Percentiles rank a stretch among this genome's conserved stretches.
Conservation (phyloP, 345 rosid species). For the Acer campestre region DNA sequence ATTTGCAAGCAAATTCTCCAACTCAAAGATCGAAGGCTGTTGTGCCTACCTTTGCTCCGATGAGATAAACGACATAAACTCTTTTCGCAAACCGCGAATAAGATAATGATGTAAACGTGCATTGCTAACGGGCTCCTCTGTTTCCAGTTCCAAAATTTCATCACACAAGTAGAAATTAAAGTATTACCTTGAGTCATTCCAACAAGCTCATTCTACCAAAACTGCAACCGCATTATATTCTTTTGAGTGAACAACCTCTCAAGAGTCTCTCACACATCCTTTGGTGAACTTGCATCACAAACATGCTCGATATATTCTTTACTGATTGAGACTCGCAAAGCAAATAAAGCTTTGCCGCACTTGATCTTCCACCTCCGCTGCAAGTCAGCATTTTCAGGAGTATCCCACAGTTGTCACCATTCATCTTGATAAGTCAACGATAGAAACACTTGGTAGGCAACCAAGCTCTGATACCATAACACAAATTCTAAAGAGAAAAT, state of each 20-base stretch:
- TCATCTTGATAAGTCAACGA: no score
- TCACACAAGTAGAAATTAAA: constrained; percentile 10
- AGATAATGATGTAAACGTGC: background rate
- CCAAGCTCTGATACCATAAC: no score
- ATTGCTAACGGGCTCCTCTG: constrained; percentile 3
- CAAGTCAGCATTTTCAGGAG: no score
- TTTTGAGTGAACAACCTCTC: constrained; percentile 4
- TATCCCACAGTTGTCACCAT: no score
- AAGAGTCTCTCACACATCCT: constrained; percentile 16
- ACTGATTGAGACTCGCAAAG: background rate
- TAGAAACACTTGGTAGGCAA: no score
- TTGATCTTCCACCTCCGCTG: no score
- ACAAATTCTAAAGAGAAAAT: no score
- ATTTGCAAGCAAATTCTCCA: constrained; percentile 8
- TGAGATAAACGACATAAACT: constrained; percentile 13
- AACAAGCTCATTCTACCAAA: constrained; percentile 15
- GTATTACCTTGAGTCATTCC: constrained; percentile 1
- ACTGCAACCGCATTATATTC: background rate
- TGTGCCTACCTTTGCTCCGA: constrained; percentile 9
- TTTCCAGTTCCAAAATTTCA: constrained; percentile 19
- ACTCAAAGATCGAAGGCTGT: constrained; percentile 16
- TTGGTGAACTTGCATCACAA: constrained; percentile 6
- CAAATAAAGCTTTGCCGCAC: background rate
- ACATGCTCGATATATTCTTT: constrained; percentile 26
- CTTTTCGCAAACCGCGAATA: constrained; percentile 13